A percentile compares a stretch with the other conserved stretches of the same genome.
Conservation (phyloP, 2,329 filamentous ascomycete species). For the Sclerotinia glacialis region DNA sequence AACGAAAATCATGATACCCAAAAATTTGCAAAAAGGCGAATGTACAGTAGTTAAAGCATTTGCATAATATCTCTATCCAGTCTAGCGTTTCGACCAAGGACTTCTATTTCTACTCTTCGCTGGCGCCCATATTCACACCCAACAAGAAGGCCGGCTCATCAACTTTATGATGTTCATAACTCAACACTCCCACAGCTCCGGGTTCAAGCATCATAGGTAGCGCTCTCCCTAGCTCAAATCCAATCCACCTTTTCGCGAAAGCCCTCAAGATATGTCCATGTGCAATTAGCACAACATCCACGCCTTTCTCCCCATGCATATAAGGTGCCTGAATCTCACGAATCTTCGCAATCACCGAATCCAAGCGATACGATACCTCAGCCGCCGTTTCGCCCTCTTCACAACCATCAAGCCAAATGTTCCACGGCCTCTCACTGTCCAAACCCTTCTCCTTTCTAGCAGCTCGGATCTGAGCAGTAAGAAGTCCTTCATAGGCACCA, state of each 20-base stretch:
- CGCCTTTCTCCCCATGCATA: conserved; percentile 44
- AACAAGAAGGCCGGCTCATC: conserved; percentile 42
- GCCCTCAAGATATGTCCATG: conserved; percentile 52
- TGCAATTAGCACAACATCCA: conserved; percentile 50
- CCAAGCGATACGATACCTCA: conserved; percentile 49
- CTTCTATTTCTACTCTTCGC: conserved; percentile 4
- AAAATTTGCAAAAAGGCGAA: neutral
- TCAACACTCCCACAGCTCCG: conserved; percentile 42
- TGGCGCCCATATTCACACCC: conserved; percentile 39
- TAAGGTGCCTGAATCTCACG: conserved; percentile 47
- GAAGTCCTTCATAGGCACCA: conserved; percentile 49
- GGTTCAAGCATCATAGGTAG: conserved; percentile 43
- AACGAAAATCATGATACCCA: conserved; percentile 40
- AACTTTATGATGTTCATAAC: conserved; percentile 41
- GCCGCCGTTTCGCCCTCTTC: conserved; percentile 49
- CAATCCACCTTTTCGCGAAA: conserved; percentile 55
- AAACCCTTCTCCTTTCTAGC: conserved; percentile 43
- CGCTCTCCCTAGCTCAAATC: conserved; percentile 41
- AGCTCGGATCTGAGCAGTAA: conserved; percentile 45
- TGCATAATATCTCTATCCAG: conserved; percentile 7
- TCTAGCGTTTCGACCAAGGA: neutral
- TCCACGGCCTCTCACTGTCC: conserved; percentile 47
- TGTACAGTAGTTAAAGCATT: neutral
- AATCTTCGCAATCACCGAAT: conserved; percentile 50
- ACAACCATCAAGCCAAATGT: conserved; percentile 54